phyloP scores from a whole-genome alignment of 108 stramenopile genomes.

The Cyclotella atomus region DNA sequence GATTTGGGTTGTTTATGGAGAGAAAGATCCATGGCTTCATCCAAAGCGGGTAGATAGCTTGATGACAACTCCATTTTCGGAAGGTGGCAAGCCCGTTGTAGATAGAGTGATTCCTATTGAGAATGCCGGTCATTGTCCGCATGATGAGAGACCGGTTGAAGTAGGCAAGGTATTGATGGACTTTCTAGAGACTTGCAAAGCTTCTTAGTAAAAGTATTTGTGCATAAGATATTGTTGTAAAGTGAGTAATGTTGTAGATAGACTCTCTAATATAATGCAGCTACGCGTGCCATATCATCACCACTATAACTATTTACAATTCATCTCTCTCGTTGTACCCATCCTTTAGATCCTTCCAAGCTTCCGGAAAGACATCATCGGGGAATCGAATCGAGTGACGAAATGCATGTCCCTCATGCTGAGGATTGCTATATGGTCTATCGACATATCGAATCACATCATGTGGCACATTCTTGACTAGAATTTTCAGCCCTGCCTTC shows the following conservation, averaged over 20 bases:
- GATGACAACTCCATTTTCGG: constrained; percentile 21
- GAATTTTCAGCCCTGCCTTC: constrained; percentile 11
- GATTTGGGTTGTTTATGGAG: constrained; percentile 53
- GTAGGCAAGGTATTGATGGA: constrained; percentile 3
- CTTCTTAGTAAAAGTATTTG: background rate
- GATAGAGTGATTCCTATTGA: constrained; percentile 50
- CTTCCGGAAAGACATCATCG: constrained; percentile 64
- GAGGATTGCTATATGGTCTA: constrained; percentile 61
- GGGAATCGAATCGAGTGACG: constrained; percentile 75
- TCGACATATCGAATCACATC: constrained; percentile 68
- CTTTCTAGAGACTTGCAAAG: constrained; percentile 11
- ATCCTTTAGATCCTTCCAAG: constrained; percentile 56
- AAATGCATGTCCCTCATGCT: constrained; percentile 62
- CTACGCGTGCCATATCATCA: too few species aligned
- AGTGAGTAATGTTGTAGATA: background rate
- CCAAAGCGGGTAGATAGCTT: constrained; percentile 44
- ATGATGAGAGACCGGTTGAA: constrained; percentile 46
- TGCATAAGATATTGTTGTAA: background rate
- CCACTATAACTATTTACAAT: constrained; percentile 15
- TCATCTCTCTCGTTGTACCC: constrained; percentile 25
- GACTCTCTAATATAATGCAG: too few species aligned
- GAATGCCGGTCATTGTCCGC: constrained; percentile 64
- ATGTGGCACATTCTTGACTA: constrained; percentile 75
- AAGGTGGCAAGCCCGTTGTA: constrained; percentile 16
- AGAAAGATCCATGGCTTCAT: constrained; percentile 68